Evolutionary conservation across 805 yeast genomes (phyloP), one percentile per base, ranked within the genome.

Genomic region (Saccharomycopsis fibuligera): DNA sequence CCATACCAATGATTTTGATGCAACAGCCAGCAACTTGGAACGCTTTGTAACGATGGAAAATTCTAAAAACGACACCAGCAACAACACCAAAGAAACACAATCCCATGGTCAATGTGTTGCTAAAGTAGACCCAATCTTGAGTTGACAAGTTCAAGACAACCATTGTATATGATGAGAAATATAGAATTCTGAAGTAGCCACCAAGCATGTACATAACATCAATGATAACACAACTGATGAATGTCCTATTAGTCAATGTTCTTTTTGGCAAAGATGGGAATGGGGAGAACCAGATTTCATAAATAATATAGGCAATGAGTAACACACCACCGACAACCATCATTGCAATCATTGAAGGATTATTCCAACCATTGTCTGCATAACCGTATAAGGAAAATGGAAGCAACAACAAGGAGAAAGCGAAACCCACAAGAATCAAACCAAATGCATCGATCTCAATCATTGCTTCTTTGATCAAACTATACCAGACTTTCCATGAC

Each of bases 291-390:
- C 45, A 62, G 43, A 58, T 56, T 56, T 72, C 75, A 58, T 66
- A 69, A 22, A 68, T 36, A 4, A 58, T 59, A 49, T 64, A 70
- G 5, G 53, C 50, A 22, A 68, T 60, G 48, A 71, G 56, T 5
- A 70, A 48, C 2, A 63, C 49, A 36, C 65, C 63, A 51, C 76
- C 75, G 52, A 69, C 62, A 38, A 68, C 62, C 22, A 69, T 54
- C 75, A 71, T 68, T 27, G 69, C 75, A 52, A 72, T 72, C 58
- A 72, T 59, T 44, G 66, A 63, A 19, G 72, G 71, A 50, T 66
- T 66, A 12, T 51, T 55, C 65, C 68, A 70, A 3, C 62, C 63
- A 36, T 62, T 59, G 24, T 56, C 50, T 17, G 71, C 72, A 39
- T 60, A 46, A 0, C 61, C 27, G 44, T 63, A 59, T 4, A 70